Evolutionary conservation across 176 grass and related monocot species (phyloP), one percentile per base, ranked within the genome.

Genomic region (Avena eriantha): DNA sequence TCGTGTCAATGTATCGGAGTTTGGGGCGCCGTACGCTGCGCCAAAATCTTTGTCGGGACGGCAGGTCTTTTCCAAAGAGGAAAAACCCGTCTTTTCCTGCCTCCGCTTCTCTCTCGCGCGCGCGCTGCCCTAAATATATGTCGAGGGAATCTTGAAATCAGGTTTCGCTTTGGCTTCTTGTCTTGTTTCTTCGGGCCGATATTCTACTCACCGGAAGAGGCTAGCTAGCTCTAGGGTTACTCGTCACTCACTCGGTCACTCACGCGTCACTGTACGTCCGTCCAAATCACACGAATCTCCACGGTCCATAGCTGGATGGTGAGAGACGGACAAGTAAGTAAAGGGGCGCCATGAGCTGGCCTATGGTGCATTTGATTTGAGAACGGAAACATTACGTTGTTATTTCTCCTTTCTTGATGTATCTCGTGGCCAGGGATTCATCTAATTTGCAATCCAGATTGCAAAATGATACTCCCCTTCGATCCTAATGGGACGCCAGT

Each of bases 1-100:
- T 31, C 46, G 64, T 51, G 48, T 24, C 8, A 3, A 23, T 5
- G 11, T 82, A 12, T 73, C 8, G 71, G 45, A 83, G 65, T 90
- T 90, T 65, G 88, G 73, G 88, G 73, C 64, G 45, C 84, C 65
- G 84, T 90, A 90, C 65, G 73, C 65, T 87, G 73, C 80, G 29
- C 63, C 64, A 47, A 78, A 90, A 90, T 90, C 89, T 86, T 83
- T 90, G 89, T 90, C 84, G 84, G 80, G 65, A 48, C 7, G 23
- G 59, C 47, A 65, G 18, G 79, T 79, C 80, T 86, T 87, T 78
- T 86, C 73, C 79, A 77, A 82, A 78, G 63, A 68, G 54, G 29
- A 67, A 67, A 17, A 83, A 78, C 84, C 54, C 89, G 65, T 79
- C 72, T 79, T 90, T 87, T 87, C 79, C 51, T 78, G 83, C 65